Conservation (phyloP, 2,329 filamentous ascomycete species). For the Cordyceps militaris region DNA sequence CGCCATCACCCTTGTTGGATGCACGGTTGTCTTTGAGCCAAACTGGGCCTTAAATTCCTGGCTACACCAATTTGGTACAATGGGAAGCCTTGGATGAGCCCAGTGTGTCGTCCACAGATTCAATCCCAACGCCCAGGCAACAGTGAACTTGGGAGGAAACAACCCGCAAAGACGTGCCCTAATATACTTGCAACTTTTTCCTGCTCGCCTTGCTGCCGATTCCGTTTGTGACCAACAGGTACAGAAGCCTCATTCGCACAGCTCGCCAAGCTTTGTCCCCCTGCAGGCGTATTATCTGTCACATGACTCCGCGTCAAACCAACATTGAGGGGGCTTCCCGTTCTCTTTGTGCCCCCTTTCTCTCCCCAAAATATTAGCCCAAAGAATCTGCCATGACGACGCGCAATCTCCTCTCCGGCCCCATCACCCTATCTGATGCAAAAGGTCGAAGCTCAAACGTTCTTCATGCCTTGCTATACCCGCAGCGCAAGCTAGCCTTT, state of each 20-base stretch:
- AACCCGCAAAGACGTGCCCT: too few relatives aligned
- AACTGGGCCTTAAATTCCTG: too few relatives aligned
- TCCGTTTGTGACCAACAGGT: too few relatives aligned
- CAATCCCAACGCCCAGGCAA: too few relatives aligned
- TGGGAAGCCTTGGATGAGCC: too few relatives aligned
- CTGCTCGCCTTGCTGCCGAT: too few relatives aligned
- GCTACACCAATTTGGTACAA: too few relatives aligned
- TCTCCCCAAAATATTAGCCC: constrained; percentile 15
- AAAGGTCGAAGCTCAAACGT: constrained; percentile 11
- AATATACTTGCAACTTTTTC: too few relatives aligned
- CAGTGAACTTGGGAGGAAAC: too few relatives aligned
- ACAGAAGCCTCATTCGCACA: constrained; percentile 19
- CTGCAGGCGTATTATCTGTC: background rate
- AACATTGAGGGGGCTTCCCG: background rate
- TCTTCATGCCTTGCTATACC: constrained; percentile 14
- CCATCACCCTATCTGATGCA: constrained; percentile 14
- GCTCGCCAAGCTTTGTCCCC: constrained; percentile 16
- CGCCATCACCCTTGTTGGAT: too few relatives aligned
- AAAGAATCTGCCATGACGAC: constrained; percentile 15
- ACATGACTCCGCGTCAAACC: background rate
- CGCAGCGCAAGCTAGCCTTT: constrained; percentile 13
- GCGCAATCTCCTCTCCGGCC: constrained; percentile 15
- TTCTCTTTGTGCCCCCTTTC: constrained; percentile 15
- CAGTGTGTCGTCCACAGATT: too few relatives aligned
- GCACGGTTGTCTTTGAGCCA: too few relatives aligned